Evolutionary conservation across 345 rosid genomes (phyloP).

Genomic region (Cochlearia excelsa): DNA sequence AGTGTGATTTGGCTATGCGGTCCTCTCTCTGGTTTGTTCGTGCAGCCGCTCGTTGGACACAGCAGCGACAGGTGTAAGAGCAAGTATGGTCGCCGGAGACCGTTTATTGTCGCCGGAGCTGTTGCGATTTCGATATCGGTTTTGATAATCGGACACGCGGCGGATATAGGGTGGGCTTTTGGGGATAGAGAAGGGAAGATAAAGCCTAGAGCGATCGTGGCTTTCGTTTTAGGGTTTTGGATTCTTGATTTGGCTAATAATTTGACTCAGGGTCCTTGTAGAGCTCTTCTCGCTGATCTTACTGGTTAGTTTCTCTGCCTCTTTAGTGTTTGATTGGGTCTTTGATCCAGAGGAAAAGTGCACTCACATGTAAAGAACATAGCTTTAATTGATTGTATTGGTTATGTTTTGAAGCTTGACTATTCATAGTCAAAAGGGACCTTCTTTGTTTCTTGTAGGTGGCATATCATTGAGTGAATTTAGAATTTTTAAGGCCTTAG

Average conservation of each 20-base stretch:
- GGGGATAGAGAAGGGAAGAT: conserved; percentile 56
- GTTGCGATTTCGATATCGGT: conserved; percentile 56
- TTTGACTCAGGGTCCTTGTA: conserved; percentile 90
- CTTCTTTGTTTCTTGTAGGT: conserved; percentile 4
- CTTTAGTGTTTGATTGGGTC: no score
- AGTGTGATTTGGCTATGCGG: conserved; percentile 98
- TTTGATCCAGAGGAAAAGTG: no score
- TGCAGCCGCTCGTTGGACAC: conserved; percentile 90
- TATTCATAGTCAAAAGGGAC: conserved; percentile 10
- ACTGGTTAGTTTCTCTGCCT: conserved; percentile 49
- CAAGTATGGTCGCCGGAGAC: conserved; percentile 88
- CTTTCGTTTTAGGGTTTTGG: conserved; percentile 87
- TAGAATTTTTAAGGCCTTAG: no score
- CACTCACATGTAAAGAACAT: neutral
- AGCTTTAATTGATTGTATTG: neutral
- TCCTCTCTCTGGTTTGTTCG: conserved; percentile 83
- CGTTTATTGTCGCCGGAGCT: conserved; percentile 69
- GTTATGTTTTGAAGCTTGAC: conserved; percentile 5
- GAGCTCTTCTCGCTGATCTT: conserved; percentile 96
- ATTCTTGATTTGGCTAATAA: conserved; percentile 89
- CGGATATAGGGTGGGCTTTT: conserved; percentile 82
- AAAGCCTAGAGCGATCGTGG: conserved; percentile 71
- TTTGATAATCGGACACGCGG: conserved; percentile 70
- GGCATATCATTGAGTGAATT: neutral
- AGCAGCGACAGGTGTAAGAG: conserved; percentile 85